phyloP scores from a whole-genome alignment of 441 rosid species.

The Jatropha multifida region DNA sequence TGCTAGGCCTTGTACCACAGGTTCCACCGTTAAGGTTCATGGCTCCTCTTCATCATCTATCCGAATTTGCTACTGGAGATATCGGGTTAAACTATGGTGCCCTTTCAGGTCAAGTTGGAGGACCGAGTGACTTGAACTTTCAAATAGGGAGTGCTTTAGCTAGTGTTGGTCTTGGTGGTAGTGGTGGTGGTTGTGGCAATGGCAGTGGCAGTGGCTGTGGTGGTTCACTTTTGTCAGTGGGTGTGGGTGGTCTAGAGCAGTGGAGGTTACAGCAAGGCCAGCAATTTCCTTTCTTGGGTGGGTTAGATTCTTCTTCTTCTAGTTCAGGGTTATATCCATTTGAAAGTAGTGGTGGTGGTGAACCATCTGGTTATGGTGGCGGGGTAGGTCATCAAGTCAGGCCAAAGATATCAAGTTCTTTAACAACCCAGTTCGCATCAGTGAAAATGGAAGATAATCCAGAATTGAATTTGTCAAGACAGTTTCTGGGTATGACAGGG shows the following conservation, averaged over 20 bases:
- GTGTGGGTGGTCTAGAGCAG: slow-evolving; percentile 52
- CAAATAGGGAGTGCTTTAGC: slow-evolving; percentile 47
- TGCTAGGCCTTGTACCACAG: slow-evolving; percentile 50
- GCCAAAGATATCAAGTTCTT: slow-evolving; percentile 44
- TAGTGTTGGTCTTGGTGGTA: slow-evolving; percentile 27
- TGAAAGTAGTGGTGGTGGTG: slow-evolving; percentile 40
- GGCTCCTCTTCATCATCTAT: slow-evolving; percentile 55
- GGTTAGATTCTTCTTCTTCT: slow-evolving; percentile 48
- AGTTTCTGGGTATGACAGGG: slow-evolving; percentile 41
- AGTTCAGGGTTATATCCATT: slow-evolving; percentile 53
- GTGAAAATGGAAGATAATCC: slow-evolving; percentile 78
- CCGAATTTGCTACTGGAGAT: slow-evolving; percentile 49
- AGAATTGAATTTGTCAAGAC: slow-evolving; percentile 51
- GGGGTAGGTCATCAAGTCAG: slow-evolving; percentile 36
- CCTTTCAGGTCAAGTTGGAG: slow-evolving; percentile 38
- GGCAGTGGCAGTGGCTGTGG: slow-evolving; percentile 21
- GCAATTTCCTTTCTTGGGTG: slow-evolving; percentile 56
- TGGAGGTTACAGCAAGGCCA: slow-evolving; percentile 59
- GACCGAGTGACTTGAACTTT: slow-evolving; percentile 48
- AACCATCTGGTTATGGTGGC: slow-evolving; percentile 31
- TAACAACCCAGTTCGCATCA: slow-evolving; percentile 48
- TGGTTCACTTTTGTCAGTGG: slow-evolving; percentile 38
- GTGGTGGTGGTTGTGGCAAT: slow-evolving; percentile 16
- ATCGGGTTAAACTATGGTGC: slow-evolving; percentile 56
- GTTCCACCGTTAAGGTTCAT: slow-evolving; percentile 57